Percentiles rank a stretch among this genome's conserved stretches.
phyloP scores from a whole-genome alignment of 2,329 filamentous ascomycete species.

The Aulographum hederae region DNA sequence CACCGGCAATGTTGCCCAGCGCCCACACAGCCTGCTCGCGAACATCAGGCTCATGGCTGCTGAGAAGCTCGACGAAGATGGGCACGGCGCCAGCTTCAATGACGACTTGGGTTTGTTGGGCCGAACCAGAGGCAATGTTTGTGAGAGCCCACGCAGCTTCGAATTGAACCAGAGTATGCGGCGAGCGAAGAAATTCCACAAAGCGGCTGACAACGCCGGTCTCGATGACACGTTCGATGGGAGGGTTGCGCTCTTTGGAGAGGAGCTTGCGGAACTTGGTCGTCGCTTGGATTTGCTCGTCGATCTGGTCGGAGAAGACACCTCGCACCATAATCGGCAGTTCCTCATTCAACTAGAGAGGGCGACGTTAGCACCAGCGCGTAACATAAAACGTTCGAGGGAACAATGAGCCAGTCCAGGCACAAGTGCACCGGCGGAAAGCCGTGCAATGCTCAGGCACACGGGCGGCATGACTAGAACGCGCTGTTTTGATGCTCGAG shows the following conservation, averaged over 20 bases:
- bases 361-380: background rate
- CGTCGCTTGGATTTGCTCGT: conserved; percentile 89
- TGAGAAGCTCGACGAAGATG: conserved; percentile 93
- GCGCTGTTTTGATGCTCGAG: too few species aligned
- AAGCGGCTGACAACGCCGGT: conserved; percentile 95
- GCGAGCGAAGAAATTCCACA: conserved; percentile 93
- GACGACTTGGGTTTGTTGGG: conserved; percentile 93
- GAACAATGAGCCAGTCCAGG: too few species aligned
- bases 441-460: too few species aligned
- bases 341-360: conserved; percentile 80
- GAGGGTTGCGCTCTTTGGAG: conserved; percentile 96
- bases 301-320: conserved; percentile 97
- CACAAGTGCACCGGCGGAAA: too few species aligned
- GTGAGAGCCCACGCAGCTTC: conserved; percentile 98
- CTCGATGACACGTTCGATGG: conserved; percentile 98
- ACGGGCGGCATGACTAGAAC: too few species aligned
- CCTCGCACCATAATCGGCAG: conserved; percentile 95
- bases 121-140: conserved; percentile 96
- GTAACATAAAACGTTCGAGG: background rate
- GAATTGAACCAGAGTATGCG: conserved; percentile 95
- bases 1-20: conserved; percentile 93
- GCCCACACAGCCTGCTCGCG: conserved; percentile 98
- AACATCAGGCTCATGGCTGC: conserved; percentile 92
- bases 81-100: conserved; percentile 96
- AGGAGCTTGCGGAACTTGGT: conserved; percentile 97